These are phyloP conservation scores for Catharanthus roseus DNA, from an alignment of 257 asterid species.

Conservation along the genomic window DNA sequence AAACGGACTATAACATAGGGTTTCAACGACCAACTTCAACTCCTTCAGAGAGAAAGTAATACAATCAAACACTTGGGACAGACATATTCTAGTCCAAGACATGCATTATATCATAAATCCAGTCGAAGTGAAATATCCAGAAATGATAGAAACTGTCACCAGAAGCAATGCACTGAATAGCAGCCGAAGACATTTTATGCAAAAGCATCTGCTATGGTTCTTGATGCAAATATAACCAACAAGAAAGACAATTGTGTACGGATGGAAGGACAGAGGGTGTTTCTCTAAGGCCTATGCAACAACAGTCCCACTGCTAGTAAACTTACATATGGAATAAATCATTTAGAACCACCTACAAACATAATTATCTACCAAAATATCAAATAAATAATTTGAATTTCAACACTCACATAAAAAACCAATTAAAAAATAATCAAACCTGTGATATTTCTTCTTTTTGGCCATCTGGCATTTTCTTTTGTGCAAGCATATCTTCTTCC, in stretches of 20 bases:
- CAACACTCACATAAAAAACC: not conserved
- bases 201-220: not conserved
- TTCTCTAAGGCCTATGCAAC: not conserved
- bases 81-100: not conserved
- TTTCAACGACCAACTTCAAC: not conserved
- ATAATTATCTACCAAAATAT: not conserved
- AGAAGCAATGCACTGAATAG: not conserved
- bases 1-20: not conserved
- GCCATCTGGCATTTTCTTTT: slow-evolving; percentile 94
- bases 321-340: not conserved
- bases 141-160: not conserved
- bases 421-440: slow-evolving; percentile 45
- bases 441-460: slow-evolving; percentile 90
- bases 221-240: not conserved
- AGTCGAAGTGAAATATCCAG: not conserved
- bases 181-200: not conserved
- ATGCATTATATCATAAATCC: not conserved
- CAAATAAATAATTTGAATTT: not conserved
- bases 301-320: not conserved
- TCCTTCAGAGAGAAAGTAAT: slow-evolving; percentile 1
- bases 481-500: slow-evolving; percentile 97
- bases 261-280: not conserved
- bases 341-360: not conserved
- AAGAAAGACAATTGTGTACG: not conserved
- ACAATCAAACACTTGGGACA: not conserved